These are phyloP conservation scores for Auriculariales sp. DNA, from an alignment of 768 basidiomycete genomes.

Conservation along the genomic window DNA sequence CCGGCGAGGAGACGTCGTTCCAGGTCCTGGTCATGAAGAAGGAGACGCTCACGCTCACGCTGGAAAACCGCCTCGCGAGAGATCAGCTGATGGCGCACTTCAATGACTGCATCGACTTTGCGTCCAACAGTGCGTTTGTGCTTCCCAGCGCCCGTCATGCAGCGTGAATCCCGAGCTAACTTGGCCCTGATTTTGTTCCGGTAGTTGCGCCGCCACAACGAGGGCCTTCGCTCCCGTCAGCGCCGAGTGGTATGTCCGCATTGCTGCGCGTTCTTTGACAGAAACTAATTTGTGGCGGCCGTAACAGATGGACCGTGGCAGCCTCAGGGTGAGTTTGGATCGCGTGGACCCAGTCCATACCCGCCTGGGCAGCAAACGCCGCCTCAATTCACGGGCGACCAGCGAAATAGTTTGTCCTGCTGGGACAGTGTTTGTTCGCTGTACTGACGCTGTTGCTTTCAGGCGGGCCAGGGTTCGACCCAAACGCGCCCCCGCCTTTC, in stretches of 20 bases:
- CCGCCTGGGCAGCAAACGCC: neutral
- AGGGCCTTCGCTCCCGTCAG: constrained; percentile 31
- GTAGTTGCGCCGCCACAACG: constrained; percentile 53
- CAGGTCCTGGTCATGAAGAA: constrained; percentile 78
- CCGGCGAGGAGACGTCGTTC: constrained; percentile 45
- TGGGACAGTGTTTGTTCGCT: neutral
- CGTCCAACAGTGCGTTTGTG: constrained; percentile 43
- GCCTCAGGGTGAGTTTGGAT: neutral
- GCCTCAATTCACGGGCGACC: neutral
- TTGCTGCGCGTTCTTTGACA: neutral
- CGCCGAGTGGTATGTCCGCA: constrained; percentile 6
- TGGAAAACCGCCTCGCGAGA: constrained; percentile 40
- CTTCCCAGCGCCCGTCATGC: neutral
- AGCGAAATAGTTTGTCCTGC: neutral
- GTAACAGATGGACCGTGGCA: neutral
- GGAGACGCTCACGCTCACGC: constrained; percentile 60
- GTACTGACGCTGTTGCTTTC: neutral
- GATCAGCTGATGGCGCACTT: constrained; percentile 57
- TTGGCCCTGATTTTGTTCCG: constrained; percentile 17
- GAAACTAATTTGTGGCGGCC: neutral
- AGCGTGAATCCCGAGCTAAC: neutral
- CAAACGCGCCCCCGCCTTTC: too few relatives aligned
- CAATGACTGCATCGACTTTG: constrained; percentile 74
- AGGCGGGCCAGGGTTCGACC: neutral
- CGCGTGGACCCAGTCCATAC: neutral